Evolutionary conservation across 139 green algal species (phyloP), one percentile per base, ranked within the genome.

Genomic region (Coelastrella sp.): DNA sequence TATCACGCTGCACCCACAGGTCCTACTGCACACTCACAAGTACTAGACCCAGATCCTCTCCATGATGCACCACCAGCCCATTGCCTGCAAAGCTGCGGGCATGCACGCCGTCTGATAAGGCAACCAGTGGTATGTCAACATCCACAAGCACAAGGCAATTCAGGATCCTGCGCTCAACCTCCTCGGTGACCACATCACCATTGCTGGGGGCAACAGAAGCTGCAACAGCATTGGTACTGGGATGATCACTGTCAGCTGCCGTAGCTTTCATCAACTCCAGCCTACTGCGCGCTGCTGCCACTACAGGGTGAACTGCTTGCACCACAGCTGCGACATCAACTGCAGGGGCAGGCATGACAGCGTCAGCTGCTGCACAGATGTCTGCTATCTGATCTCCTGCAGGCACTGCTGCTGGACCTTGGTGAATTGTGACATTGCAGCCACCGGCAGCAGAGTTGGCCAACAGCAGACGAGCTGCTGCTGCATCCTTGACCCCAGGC

Each of bases 51-150:
- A 96, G 56, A 17, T 25, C 66, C 0, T 94, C 85, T 22, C 84
- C 87, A 14, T 95, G 92, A 84, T 95, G 92, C 85, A 97, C 93
- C 61, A 97, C 92, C 19, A 97, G 72, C 10, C 96, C 96, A 68
- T 91, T 96, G 56, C 95, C 94, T 85, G 86, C 76, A 84, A 95
- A 95, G 76, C 86, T 94, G 11, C 91, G 87, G 24, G 94, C 95
- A 92, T 99, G 96, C 63, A 99, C 96, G 0, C 97, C 97, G 85
- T 99, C 97, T 7, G 93, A 83, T n/a, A 99, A 93, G 6, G 94
- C 96, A 56, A 99, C 95, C 59, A 96, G 91, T 1, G 97, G 97
- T 74, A 99, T 95, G 91, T 99, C 94, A 6, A 98, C 95, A 61
- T 97, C 93, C 35, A 88, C 84, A 22, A 88, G 84, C 68, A 88